A percentile compares a stretch with the other conserved stretches of the same genome.
phyloP scores from a whole-genome alignment of 148 eudicot genomes.

The Vaccinium vitisidaea region DNA sequence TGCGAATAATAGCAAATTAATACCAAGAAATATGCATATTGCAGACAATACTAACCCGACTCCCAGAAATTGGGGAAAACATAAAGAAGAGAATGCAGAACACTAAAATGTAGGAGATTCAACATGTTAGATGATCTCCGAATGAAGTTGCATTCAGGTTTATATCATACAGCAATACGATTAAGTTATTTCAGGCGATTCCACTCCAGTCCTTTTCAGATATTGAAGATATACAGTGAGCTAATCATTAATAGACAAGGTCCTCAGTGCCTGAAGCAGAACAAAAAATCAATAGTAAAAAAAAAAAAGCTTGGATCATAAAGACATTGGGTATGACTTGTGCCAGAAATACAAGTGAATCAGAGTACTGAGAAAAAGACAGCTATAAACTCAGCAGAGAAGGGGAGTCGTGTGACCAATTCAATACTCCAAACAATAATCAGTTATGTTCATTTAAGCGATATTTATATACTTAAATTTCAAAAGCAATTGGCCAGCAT shows the following conservation, averaged over 20 bases:
- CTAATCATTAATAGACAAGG: neutral
- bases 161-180: neutral
- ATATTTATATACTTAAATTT: neutral
- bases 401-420: neutral
- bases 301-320: neutral
- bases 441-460: neutral
- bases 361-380: neutral
- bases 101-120: neutral
- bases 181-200: neutral
- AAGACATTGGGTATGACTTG: neutral
- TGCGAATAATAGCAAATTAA: neutral
- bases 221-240: neutral
- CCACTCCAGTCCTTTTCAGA: neutral
- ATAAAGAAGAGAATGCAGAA: neutral
- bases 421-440: neutral
- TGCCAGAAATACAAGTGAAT: neutral
- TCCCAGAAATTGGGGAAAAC: neutral
- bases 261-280: slow-evolving; percentile 2
- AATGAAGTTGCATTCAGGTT: slow-evolving; percentile 6
- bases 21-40: neutral
- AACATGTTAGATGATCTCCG: neutral
- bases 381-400: neutral
- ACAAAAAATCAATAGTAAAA: neutral
- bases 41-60: neutral
- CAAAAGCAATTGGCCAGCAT: neutral